Percentiles rank a stretch among this genome's conserved stretches.
Evolutionary conservation across 192 early-diverging fungal genomes (phyloP).

Genomic region (Podila epigama): DNA sequence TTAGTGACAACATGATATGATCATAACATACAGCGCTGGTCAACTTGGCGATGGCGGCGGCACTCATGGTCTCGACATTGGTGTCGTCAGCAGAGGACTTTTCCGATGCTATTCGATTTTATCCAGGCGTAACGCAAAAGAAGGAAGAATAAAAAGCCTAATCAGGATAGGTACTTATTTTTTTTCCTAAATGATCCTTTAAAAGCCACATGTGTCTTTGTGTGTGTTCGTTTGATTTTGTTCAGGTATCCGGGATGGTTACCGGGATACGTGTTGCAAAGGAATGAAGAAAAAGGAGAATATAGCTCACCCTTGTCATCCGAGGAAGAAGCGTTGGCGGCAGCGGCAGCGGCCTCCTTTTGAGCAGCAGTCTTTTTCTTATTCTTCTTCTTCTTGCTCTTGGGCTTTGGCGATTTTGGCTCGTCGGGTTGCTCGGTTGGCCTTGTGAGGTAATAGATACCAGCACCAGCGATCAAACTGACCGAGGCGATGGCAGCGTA

Average conservation of each 20-base stretch:
- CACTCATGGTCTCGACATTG: slow-evolving; percentile 47
- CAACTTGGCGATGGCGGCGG: slow-evolving; percentile 37
- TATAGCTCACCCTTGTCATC: slow-evolving; percentile 28
- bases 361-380: slow-evolving; percentile 40
- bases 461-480: slow-evolving; percentile 63
- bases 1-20: background rate
- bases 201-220: too few relatives aligned
- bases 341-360: slow-evolving; percentile 25
- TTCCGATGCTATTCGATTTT: too few relatives aligned
- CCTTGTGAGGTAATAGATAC: slow-evolving; percentile 70
- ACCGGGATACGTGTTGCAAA: too few relatives aligned
- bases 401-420: slow-evolving; percentile 48
- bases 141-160: background rate
- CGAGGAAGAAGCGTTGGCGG: slow-evolving; percentile 2
- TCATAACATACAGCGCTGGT: slow-evolving; percentile 33
- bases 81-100: slow-evolving; percentile 24
- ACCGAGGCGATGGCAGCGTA: slow-evolving; percentile 70
- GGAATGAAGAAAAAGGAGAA: too few relatives aligned
- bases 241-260: too few relatives aligned
- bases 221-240: too few relatives aligned
- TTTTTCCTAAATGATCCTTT: too few relatives aligned
- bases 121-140: slow-evolving; percentile 6
- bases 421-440: slow-evolving; percentile 44
- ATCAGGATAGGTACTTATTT: background rate
- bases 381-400: slow-evolving; percentile 52